Evolutionary conservation across 2,329 filamentous ascomycete genomes (phyloP), one percentile per base, ranked within the genome.

Genomic region (Trichoderma brevicompactum): DNA sequence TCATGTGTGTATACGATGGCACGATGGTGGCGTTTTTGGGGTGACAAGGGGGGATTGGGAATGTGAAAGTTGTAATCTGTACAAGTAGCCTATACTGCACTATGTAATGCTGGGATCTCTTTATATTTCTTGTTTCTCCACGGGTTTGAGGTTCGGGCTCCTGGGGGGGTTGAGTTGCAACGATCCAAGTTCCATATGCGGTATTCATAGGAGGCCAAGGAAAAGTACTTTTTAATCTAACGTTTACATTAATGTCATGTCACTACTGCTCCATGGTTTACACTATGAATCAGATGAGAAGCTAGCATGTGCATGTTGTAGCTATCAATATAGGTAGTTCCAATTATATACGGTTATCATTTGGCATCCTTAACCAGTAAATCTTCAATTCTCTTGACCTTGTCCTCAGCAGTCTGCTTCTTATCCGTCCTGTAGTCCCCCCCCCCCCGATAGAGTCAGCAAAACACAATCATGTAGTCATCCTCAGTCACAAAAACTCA

Each of bases 351-450:
- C n/a, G n/a, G 3, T 28, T 8, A 34, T 61, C 13, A 66, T 41
- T 52, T 46, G 7, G 13, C 8, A 7, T 56, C 65, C 17, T 55
- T 23, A n/a, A 76, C 78, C 67, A 87, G 72, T n/a, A 87, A 72
- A 12, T 81, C 80, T 73, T 86, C 76, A 5, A 87, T 83, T 56
- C 84, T 78, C 77, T 83, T 83, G 17, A 96, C 91, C 80, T 96
- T 97, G 69, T 96, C 91, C 73, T 88, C 85, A 41, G 91, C 90
- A 2, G 87, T 87, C 79, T 97, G 92, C 75, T 83, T 85, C 84
- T 96, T 96, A 75, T 97, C 93, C 72, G 90, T 96, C 73, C 92
- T 90, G 65, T 17, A 90, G 65, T n/a, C 32, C 34, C 13, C n/a
- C n/a, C 65, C 9, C 32, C 34, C 32, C 32, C 12, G 9, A 32